Evolutionary conservation across 495 filamentous ascomycete species (phyloP).

Genomic region (Eremomyces bilateralis): DNA sequence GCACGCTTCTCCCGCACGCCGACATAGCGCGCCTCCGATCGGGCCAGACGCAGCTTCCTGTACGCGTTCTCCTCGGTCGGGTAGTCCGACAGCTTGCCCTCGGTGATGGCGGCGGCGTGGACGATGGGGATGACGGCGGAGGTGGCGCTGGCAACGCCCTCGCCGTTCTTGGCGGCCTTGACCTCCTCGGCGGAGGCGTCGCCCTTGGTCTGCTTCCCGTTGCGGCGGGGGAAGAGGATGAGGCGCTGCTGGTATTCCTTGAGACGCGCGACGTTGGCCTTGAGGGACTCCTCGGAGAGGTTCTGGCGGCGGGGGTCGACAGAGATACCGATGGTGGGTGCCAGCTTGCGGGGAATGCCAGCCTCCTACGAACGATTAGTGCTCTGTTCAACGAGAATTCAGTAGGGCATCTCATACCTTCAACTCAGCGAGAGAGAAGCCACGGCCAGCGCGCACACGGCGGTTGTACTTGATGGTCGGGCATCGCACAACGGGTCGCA

Average conservation of each 20-base stretch:
- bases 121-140: conserved; percentile 44
- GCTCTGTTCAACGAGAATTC: neutral
- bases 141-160: conserved; percentile 32
- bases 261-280: conserved; percentile 85
- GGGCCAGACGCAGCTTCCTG: conserved; percentile 61
- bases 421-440: conserved; percentile 89
- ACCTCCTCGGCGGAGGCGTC: conserved; percentile 78
- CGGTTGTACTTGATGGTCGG: conserved; percentile 93
- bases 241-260: conserved; percentile 86
- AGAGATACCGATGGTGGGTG: conserved; percentile 84
- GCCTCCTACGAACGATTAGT: conserved; percentile 75
- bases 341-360: conserved; percentile 83
- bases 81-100: conserved; percentile 64
- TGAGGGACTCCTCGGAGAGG: conserved; percentile 80
- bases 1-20: conserved; percentile 85
- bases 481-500: conserved; percentile 88
- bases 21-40: conserved; percentile 58
- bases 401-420: conserved; percentile 46
- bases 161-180: conserved; percentile 45
- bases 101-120: conserved; percentile 38
- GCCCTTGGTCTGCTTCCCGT: conserved; percentile 71
- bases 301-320: conserved; percentile 94
- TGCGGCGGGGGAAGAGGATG: conserved; percentile 93
- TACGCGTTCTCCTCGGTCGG: conserved; percentile 64
- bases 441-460: conserved; percentile 84